Evolutionary conservation across 495 filamentous ascomycete genomes (phyloP).

Genomic region (Aspergillus ostianus): DNA sequence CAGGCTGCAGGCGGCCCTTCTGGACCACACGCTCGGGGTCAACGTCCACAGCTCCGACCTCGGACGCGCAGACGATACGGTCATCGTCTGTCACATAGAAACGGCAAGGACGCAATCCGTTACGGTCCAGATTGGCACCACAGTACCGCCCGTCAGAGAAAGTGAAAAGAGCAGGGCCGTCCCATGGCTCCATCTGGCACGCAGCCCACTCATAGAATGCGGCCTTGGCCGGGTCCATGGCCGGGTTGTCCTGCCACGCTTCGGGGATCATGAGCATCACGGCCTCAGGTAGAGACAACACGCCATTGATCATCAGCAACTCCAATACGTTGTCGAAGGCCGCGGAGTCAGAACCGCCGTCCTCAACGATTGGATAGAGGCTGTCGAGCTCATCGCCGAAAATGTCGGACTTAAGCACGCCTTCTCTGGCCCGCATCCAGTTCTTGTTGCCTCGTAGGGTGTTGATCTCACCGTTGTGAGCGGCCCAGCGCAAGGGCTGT

Average conservation of each 20-base stretch:
- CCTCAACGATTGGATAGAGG: conserved; percentile 94
- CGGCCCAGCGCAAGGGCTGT: conserved; percentile 94
- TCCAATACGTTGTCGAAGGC: conserved; percentile 99
- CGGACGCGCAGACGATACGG: conserved; percentile 96
- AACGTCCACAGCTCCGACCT: conserved; percentile 92
- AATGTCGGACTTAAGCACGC: conserved; percentile 87
- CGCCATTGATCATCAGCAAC: conserved; percentile 92
- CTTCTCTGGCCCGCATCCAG: conserved; percentile 99
- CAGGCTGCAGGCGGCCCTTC: conserved; percentile 93
- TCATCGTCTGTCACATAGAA: conserved; percentile 99
- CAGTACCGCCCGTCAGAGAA: conserved; percentile 98
- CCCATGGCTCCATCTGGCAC: conserved; percentile 99
- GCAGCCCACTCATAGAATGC: conserved; percentile 99
- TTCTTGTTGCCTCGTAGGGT: conserved; percentile 99
- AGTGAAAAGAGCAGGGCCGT: conserved; percentile 95
- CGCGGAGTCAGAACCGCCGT: conserved; percentile 96
- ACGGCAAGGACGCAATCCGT: conserved; percentile 93
- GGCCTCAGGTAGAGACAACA: conserved; percentile 93
- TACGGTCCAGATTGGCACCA: conserved; percentile 97
- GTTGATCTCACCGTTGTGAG: conserved; percentile 99
- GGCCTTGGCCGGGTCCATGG: conserved; percentile 93
- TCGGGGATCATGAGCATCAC: conserved; percentile 99
- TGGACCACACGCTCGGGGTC: conserved; percentile 89
- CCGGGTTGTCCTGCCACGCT: conserved; percentile 93
- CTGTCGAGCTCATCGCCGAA: conserved; percentile 91